Evolutionary conservation across 164 flowering plant species (phyloP).

Genomic region (Sedum album): DNA sequence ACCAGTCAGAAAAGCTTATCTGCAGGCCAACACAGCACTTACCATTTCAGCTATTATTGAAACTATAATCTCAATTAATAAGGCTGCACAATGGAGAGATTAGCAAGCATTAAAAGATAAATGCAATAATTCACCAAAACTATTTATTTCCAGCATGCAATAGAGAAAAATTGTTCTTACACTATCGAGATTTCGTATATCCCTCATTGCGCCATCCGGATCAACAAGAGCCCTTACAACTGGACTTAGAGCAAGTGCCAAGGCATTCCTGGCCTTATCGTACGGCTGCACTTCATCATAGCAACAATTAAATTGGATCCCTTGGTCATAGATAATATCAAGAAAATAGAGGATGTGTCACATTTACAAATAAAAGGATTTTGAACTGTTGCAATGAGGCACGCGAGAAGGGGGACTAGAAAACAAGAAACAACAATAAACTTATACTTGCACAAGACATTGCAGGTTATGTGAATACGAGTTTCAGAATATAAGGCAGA

Average conservation of each 20-base stretch:
- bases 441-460: neutral
- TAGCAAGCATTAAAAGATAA: neutral
- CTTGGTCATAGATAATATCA: neutral
- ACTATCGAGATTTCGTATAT: slow-evolving; percentile 70
- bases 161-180: slow-evolving; percentile 31
- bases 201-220: slow-evolving; percentile 93
- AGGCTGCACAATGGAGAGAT: neutral
- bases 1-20: slow-evolving; percentile 97
- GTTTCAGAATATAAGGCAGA: neutral
- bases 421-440: neutral
- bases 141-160: neutral
- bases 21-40: slow-evolving; percentile 21
- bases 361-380: neutral
- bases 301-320: neutral
- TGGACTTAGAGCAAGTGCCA: slow-evolving; percentile 95
- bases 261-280: slow-evolving; percentile 92
- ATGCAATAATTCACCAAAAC: neutral
- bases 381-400: neutral
- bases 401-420: neutral
- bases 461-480: neutral
- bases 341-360: neutral
- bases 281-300: slow-evolving; percentile 46
- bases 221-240: slow-evolving; percentile 88
- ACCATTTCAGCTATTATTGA: neutral
- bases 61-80: neutral